Base-by-base conservation (phyloP, 495 filamentous ascomycete species). In the Annulohypoxylon maeteangense region DNA sequence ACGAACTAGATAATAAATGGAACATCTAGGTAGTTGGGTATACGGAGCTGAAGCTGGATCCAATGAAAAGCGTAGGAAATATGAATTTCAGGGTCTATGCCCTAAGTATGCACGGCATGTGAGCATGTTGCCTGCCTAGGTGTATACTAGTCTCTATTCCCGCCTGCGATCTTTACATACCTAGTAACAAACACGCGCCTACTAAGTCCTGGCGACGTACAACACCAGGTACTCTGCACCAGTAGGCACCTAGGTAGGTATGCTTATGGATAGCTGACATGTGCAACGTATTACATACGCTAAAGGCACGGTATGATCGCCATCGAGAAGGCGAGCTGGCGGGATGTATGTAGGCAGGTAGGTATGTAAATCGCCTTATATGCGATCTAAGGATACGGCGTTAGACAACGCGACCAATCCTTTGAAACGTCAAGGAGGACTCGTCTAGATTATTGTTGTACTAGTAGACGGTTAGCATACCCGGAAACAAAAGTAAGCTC, bases 31-130 rank as follows among this genome's bases (percentile, higher is more conserved):
- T 32, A 16, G 57, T 64, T 29, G 58, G 32, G 59, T 55, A 62
- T 34, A 62, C 29, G 22, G 48, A 65, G 65, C 70, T 73, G 70
- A 62, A 59, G 22, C 18, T 18, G 34, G 18, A 44, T 60, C 65
- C 70, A 73, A 73, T 73, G 29, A 61, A 25, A 45, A 20, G 50
- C 11, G 56, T 16, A 22, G 48, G 20, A 66, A 48, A 50, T 16
- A 31, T 47, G 60, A 23, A 51, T 47, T 62, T 57, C 65, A 68
- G 48, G 65, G 55, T 61, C 55, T 64, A 65, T 68, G 61, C 61
- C 60, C 31, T 72, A 68, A 55, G 48, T 65, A 69, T 69, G 70
- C 65, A 69, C 65, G 65, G 65, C 70, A 73, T 73, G 65, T 73
- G 70, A 69, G 48, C 70, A 65, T 53, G 53, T 12, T 40, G 4